A percentile compares a stretch with the other conserved stretches of the same genome.
Conservation (phyloP, 495 filamentous ascomycete genomes). For the Penicilliopsis zonata region DNA sequence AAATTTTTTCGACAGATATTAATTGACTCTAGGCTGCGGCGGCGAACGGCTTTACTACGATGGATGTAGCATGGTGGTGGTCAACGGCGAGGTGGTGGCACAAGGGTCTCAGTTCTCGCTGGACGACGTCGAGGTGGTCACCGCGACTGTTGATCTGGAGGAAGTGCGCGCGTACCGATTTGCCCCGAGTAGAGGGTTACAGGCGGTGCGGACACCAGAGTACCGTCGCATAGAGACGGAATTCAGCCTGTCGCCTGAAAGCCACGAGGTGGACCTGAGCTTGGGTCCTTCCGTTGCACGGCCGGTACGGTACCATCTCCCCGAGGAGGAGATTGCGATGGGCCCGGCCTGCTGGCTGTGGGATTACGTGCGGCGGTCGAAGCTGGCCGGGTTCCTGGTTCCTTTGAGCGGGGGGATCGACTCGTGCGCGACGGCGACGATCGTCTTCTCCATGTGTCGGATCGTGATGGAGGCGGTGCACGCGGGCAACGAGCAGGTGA, state of each 20-base stretch:
- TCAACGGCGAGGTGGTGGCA: slow-evolving; percentile 61
- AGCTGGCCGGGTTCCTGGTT: slow-evolving; percentile 44
- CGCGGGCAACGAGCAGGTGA: slow-evolving; percentile 54
- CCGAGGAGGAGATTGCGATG: slow-evolving; percentile 68
- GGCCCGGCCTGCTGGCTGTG: slow-evolving; percentile 67
- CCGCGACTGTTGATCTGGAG: slow-evolving; percentile 72
- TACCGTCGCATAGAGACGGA: slow-evolving; percentile 30
- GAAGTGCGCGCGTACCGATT: slow-evolving; percentile 46
- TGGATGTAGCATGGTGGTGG: slow-evolving; percentile 66
- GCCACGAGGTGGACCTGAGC: slow-evolving; percentile 15
- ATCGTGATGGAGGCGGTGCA: slow-evolving; percentile 55
- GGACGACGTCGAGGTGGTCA: slow-evolving; percentile 74
- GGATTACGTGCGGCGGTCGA: slow-evolving; percentile 67
- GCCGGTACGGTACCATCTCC: slow-evolving; percentile 42
- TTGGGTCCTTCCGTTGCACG: slow-evolving; percentile 22
- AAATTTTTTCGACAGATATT: slow-evolving; percentile 67
- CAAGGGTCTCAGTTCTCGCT: slow-evolving; percentile 66
- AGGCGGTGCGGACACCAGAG: slow-evolving; percentile 34
- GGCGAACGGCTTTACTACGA: slow-evolving; percentile 57
- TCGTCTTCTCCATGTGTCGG: slow-evolving; percentile 70
- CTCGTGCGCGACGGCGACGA: slow-evolving; percentile 45
- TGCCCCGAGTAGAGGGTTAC: slow-evolving; percentile 40
- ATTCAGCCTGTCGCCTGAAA: slow-evolving; percentile 21
- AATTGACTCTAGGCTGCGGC: slow-evolving; percentile 65
- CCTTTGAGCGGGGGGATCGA: slow-evolving; percentile 66